Conservation (phyloP, 2,329 filamentous ascomycete genomes). For the Ramularia collo-cygni region DNA sequence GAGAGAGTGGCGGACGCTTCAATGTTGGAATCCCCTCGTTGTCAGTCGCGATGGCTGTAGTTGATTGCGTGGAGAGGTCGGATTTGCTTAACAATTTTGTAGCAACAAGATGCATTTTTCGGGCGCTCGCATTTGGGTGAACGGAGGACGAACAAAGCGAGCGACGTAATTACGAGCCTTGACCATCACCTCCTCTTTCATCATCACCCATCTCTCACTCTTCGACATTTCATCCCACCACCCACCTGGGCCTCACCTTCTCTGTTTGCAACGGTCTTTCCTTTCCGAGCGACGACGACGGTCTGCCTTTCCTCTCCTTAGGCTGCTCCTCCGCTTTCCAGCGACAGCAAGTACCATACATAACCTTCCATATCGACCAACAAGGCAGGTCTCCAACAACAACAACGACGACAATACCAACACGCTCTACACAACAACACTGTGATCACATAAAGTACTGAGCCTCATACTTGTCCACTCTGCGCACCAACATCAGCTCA, state of each 20-base stretch:
- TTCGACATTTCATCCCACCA: neutral
- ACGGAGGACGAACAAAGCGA: too few species aligned
- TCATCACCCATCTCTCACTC: neutral
- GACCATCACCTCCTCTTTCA: neutral
- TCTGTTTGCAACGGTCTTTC: neutral
- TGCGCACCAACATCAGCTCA: conserved; percentile 8
- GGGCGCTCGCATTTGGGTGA: too few species aligned
- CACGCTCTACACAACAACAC: conserved; percentile 4
- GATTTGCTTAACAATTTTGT: too few species aligned
- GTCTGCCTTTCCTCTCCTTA: too few species aligned
- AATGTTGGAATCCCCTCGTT: too few species aligned
- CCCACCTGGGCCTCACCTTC: neutral
- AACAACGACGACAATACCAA: conserved; percentile 2
- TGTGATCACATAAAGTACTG: conserved; percentile 6
- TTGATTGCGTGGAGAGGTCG: too few species aligned
- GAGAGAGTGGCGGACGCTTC: too few species aligned
- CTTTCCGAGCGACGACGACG: too few species aligned
- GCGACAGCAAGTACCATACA: neutral
- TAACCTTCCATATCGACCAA: too few species aligned
- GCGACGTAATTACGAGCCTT: too few species aligned
- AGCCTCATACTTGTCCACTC: conserved; percentile 8
- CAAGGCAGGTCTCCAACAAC: conserved; percentile 3
- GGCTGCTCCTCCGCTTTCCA: neutral
- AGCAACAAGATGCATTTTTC: too few species aligned
- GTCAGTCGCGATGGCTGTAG: too few species aligned